phyloP scores from a whole-genome alignment of 163 green algal species.

The Trebouxia gelatinosa region DNA sequence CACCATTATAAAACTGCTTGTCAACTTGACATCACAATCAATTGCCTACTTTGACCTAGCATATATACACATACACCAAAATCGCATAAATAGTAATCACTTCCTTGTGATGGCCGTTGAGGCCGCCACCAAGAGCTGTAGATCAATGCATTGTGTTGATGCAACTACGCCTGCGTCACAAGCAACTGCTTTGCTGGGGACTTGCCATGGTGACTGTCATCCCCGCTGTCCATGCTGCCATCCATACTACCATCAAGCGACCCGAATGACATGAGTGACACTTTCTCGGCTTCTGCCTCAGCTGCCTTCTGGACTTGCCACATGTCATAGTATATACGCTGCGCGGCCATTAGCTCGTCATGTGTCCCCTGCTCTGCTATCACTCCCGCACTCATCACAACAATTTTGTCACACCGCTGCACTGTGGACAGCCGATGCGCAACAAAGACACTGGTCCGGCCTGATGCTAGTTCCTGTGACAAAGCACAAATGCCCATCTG shows the following conservation, averaged over 20 bases:
- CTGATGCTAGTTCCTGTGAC: constrained; percentile 60
- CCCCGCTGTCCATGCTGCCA: too few relatives aligned
- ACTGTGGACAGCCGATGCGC: constrained; percentile 87
- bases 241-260: constrained; percentile 13
- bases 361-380: constrained; percentile 77
- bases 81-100: too few relatives aligned
- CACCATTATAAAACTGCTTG: too few relatives aligned
- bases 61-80: too few relatives aligned
- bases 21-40: too few relatives aligned
- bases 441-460: constrained; percentile 72
- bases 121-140: too few relatives aligned
- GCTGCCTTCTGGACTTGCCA: constrained; percentile 57
- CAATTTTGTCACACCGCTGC: constrained; percentile 66
- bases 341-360: constrained; percentile 61
- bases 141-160: too few relatives aligned
- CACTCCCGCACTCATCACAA: constrained; percentile 56
- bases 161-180: too few relatives aligned
- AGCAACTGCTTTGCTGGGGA: too few relatives aligned
- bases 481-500: constrained; percentile 21
- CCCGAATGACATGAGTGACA: background rate
- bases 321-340: constrained; percentile 63
- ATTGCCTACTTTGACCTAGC: too few relatives aligned
- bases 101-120: too few relatives aligned
- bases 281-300: constrained; percentile 23
- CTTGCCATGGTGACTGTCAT: too few relatives aligned